Evolutionary conservation across 2,329 filamentous ascomycete genomes (phyloP), one percentile per base, ranked within the genome.

Genomic region (Fusarium graminum): DNA sequence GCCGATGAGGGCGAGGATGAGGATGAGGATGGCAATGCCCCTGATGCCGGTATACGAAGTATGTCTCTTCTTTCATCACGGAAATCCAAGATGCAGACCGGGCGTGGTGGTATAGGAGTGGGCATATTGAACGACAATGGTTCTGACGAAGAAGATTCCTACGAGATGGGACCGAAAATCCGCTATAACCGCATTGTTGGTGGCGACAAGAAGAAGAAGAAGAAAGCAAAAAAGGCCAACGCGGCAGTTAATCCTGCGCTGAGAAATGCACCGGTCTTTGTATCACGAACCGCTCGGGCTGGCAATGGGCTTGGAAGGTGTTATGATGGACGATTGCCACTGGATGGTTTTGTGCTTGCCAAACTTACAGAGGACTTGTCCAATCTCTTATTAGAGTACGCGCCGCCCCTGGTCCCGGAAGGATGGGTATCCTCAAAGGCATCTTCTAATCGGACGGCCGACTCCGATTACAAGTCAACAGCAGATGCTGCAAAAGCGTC

Each of bases 111-210:
- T 0, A 92, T 98, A 66, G 94, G 94, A 1, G 90, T 97, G 14
- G 94, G 94, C 0, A 84, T 97, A 3, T 79, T 98, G 43, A 97
- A 98, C 72, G 94, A 97, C 69, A 95, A 90, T 19, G 94, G 93
- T 12, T 97, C 94, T 6, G 95, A 98, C 69, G 94, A 97, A 43
- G 95, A 98, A 72, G 94, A 97, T 72, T 92, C 93, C 0, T 98
- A 97, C 74, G 92, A 94, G 58, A 90, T 98, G 52, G 94, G 94
- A 0, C 95, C 95, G 0, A 90, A 89, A 68, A 96, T 97, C 75
- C 92, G 90, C 13, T 97, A 97, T 77, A 97, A 92, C 71, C 87
- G 89, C 39, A 85, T 90, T 7, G 87, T 97, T 60, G 93, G 92
- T 17, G 91, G 90, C 0, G 90, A 94, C 65, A 97, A 92, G 77